Conservation (phyloP, 805 yeast genomes). For the Naumovozyma dairenensis region DNA sequence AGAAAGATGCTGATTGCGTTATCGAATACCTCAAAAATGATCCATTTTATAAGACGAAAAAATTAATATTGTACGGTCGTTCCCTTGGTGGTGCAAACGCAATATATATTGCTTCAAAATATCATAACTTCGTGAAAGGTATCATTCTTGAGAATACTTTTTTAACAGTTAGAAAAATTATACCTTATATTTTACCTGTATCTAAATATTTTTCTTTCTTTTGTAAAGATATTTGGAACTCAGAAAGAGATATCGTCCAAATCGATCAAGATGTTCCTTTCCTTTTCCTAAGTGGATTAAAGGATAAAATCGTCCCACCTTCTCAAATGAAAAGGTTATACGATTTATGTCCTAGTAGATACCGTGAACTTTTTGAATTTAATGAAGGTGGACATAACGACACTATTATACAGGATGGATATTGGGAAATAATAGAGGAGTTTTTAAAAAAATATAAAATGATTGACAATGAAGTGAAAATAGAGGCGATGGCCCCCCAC, state of each 20-base stretch:
- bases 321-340: constrained; percentile 57
- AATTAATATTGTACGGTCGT: constrained; percentile 67
- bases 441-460: constrained; percentile 39
- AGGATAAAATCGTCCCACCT: constrained; percentile 91
- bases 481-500: neutral
- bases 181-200: constrained; percentile 73
- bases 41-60: constrained; percentile 38
- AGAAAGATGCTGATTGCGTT: constrained; percentile 68
- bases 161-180: constrained; percentile 58
- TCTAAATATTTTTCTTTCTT: constrained; percentile 45
- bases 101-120: constrained; percentile 61
- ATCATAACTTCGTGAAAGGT: constrained; percentile 43
- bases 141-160: constrained; percentile 82
- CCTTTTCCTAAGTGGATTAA: constrained; percentile 58
- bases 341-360: constrained; percentile 39
- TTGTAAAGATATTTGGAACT: constrained; percentile 77
- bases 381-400: constrained; percentile 69
- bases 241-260: constrained; percentile 47
- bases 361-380: constrained; percentile 46
- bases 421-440: constrained; percentile 59
- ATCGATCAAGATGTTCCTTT: constrained; percentile 51
- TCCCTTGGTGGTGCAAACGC: constrained; percentile 95
- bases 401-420: constrained; percentile 61
- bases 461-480: constrained; percentile 1
- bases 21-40: constrained; percentile 47